phyloP scores from a whole-genome alignment of 75 land plant genomes.

The Chamaecyparis obtusa region DNA sequence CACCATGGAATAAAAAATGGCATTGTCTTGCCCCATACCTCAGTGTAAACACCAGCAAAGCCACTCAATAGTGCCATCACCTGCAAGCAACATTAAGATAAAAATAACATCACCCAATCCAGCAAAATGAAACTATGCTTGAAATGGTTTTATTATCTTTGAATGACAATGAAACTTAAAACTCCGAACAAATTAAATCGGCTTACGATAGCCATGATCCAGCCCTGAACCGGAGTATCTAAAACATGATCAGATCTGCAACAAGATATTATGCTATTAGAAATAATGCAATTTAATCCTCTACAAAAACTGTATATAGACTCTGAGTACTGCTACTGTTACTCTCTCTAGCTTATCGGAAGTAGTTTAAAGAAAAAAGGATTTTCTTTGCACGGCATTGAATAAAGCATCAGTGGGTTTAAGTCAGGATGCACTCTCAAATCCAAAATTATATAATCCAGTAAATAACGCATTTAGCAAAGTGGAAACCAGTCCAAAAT shows the following conservation, averaged over 20 bases:
- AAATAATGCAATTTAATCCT: not conserved
- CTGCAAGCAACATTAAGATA: constrained; percentile 28
- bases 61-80: constrained; percentile 92
- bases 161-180: not conserved
- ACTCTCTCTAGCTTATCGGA: no score
- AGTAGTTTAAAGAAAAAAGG: not conserved
- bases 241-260: constrained; percentile 80
- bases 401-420: no score
- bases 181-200: not conserved
- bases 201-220: constrained; percentile 91
- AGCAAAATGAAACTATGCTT: not conserved
- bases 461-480: not conserved
- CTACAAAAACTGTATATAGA: not conserved
- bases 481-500: not conserved
- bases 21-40: constrained; percentile 41
- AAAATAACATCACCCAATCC: not conserved
- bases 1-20: not conserved
- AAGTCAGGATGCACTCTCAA: not conserved
- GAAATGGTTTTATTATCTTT: not conserved
- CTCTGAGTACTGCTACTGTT: no score
- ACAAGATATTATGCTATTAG: not conserved
- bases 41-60: constrained; percentile 93
- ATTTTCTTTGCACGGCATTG: not conserved
- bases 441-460: not conserved
- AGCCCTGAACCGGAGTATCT: constrained; percentile 75